Base-by-base conservation (phyloP, 306 rosid genomes). In the Fragaria vesca region DNA sequence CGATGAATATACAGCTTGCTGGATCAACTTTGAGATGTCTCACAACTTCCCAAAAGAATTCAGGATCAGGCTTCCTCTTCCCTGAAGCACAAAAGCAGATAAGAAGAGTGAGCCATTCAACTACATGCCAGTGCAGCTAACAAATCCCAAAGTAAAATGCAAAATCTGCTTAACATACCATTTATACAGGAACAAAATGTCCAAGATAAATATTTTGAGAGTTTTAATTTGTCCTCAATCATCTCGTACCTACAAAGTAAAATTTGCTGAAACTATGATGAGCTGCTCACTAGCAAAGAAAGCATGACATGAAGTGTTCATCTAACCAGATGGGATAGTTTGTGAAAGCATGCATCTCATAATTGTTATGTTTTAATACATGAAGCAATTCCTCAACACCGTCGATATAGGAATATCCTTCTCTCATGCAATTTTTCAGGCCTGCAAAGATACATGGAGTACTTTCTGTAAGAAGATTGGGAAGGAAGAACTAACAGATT, bases 261-360 rank as follows among this genome's bases (percentile, higher is more conserved):
- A 71, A 61, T 17, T 69, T 74, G 69, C 62, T 13, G 51, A 55
- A 76, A 57, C 21, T 80, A 75, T 0, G 71, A 76, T 61, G 36
- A 65, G 26, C 48, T 61, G 20, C 68, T 78, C n/a, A 45, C 66
- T n/a, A 17, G 70, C 78, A 21, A 69, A 80, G 74, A 87, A 71
- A 77, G 36, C 80, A 70, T 54, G 73, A 38, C 30, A 18, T 69
- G 30, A 46, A 73, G 80, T 36, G 12, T 54, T 24, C 46, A 70
- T 71, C 87, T 79, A 76, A 92, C 98, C 98, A 94, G 80, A 76
- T 80, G 48, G 98, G 98, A 82, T 95, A 95, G 86, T 95, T 95
- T 3, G 98, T 92, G 88, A 91, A 95, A 51, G 98, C 96, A 77
- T 95, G 98, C 92, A 95, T 95, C 87, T 92, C 96, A 45, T 89